A percentile compares a stretch with the other conserved stretches of the same genome.
Conservation (phyloP, 768 basidiomycete genomes). For the Boletales sp. region DNA sequence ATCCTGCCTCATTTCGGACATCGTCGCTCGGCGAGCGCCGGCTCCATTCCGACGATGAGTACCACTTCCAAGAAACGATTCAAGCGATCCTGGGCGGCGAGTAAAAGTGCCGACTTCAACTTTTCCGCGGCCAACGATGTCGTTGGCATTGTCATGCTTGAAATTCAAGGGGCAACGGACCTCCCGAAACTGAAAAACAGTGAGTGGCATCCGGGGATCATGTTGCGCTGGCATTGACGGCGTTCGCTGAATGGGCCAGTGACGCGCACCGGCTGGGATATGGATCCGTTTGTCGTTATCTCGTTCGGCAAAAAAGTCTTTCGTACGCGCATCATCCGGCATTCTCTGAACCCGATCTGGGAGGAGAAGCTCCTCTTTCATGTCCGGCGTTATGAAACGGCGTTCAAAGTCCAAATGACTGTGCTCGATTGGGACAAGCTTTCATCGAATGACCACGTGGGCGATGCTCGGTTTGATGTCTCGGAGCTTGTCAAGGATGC, state of each 20-base stretch:
- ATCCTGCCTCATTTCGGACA: conserved; percentile 21
- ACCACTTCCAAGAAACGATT: conserved; percentile 34
- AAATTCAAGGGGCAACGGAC: conserved; percentile 81
- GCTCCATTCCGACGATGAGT: conserved; percentile 23
- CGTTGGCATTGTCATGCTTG: conserved; percentile 91
- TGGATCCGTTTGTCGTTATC: conserved; percentile 96
- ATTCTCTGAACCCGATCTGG: conserved; percentile 84
- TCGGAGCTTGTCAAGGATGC: conserved; percentile 64
- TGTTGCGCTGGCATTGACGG: neutral
- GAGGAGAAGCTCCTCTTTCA: conserved; percentile 96
- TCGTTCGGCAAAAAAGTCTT: conserved; percentile 98
- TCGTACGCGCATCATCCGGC: conserved; percentile 83
- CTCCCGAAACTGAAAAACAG: conserved; percentile 85
- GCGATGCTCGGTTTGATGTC: conserved; percentile 71
- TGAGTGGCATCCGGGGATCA: conserved; percentile 37
- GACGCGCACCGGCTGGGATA: conserved; percentile 87
- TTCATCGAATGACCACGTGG: conserved; percentile 83
- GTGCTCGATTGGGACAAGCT: conserved; percentile 98
- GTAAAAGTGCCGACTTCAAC: conserved; percentile 48
- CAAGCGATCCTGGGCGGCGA: conserved; percentile 35
- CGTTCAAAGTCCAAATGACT: conserved; percentile 73
- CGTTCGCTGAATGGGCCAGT: conserved; percentile 38
- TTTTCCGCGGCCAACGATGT: conserved; percentile 76
- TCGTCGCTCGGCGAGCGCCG: conserved; percentile 31
- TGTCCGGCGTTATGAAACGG: conserved; percentile 80